These are phyloP conservation scores for Aspergillus carbonarius DNA, from an alignment of 2,329 filamentous ascomycete genomes.

Conservation along the genomic window DNA sequence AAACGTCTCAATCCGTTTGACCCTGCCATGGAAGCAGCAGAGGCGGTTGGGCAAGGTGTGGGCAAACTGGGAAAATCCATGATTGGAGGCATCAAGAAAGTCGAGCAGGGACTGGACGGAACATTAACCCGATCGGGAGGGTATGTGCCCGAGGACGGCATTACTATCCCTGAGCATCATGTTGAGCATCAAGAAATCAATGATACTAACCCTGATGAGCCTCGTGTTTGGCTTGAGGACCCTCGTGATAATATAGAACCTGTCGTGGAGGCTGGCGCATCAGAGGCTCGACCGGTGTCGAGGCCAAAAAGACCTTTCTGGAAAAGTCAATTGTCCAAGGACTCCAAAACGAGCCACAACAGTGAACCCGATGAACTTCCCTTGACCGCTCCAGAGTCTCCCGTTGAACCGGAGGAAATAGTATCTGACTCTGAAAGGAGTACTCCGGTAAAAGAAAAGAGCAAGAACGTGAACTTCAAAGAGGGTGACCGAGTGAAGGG, in stretches of 20 bases:
- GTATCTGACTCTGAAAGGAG: slow-evolving; percentile 5
- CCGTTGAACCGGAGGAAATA: slow-evolving; percentile 15
- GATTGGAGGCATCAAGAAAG: slow-evolving; percentile 44
- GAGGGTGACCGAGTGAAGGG: slow-evolving; percentile 27
- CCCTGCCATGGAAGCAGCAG: slow-evolving; percentile 52
- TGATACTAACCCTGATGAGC: not conserved
- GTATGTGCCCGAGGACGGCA: slow-evolving; percentile 25
- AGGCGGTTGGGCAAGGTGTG: slow-evolving; percentile 52
- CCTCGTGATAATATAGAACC: not conserved
- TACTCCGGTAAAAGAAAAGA: slow-evolving; percentile 9
- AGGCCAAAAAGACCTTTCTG: slow-evolving; percentile 33
- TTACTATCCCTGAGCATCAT: slow-evolving; percentile 9
- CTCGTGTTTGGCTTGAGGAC: not conserved
- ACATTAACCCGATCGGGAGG: slow-evolving; percentile 37
- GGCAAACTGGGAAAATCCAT: slow-evolving; percentile 47
- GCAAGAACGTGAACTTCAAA: slow-evolving; percentile 17
- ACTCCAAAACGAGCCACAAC: slow-evolving; percentile 24
- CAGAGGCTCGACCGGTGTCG: not conserved
- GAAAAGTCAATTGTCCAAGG: slow-evolving; percentile 33
- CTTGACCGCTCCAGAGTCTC: slow-evolving; percentile 34
- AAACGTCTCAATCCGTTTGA: slow-evolving; percentile 36
- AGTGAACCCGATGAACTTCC: slow-evolving; percentile 37
- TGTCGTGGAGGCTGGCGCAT: not conserved
- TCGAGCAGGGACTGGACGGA: slow-evolving; percentile 38
- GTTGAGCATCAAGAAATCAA: not conserved